These are phyloP conservation scores for Ceratorhiza oryzae-sativae DNA, from an alignment of 1,284 basidiomycete genomes.

Conservation along the genomic window DNA sequence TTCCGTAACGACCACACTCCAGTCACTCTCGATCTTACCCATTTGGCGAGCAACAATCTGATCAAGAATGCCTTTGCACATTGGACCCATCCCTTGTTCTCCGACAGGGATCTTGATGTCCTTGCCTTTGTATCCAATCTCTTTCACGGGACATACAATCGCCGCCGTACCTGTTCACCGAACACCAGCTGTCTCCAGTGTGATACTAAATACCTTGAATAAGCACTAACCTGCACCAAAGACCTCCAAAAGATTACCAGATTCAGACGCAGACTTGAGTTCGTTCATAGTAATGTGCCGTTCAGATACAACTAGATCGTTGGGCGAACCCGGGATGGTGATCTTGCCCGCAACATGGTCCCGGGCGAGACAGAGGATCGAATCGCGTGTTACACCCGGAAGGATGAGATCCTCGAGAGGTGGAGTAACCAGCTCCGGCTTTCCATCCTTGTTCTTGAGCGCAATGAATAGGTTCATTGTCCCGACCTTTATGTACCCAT, in stretches of 20 bases:
- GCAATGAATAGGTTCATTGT: conserved; percentile 96
- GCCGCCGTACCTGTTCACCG: conserved; percentile 43
- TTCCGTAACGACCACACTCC: conserved; percentile 49
- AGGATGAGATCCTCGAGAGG: conserved; percentile 95
- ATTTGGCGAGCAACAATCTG: conserved; percentile 62
- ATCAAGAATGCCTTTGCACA: conserved; percentile 60
- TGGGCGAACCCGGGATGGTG: conserved; percentile 66
- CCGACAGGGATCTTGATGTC: conserved; percentile 61
- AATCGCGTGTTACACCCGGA: conserved; percentile 95
- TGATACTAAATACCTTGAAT: no score
- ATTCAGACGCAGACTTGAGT: conserved; percentile 73
- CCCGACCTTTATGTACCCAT: conserved; percentile 64
- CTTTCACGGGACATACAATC: conserved; percentile 53
- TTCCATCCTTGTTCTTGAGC: conserved; percentile 76
- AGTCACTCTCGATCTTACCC: conserved; percentile 60
- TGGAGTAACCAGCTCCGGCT: conserved; percentile 88
- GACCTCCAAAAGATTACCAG: conserved; percentile 83
- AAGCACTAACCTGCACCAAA: conserved; percentile 78
- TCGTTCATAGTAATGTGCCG: conserved; percentile 90
- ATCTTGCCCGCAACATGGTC: conserved; percentile 71
- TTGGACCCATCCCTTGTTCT: conserved; percentile 56
- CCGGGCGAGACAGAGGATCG: conserved; percentile 82
- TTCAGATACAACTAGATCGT: conserved; percentile 79
- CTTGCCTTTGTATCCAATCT: conserved; percentile 58
- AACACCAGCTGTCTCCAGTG: no score